Percentiles rank a stretch among this genome's conserved stretches.
These are phyloP conservation scores for Starmera pachycereana DNA, from an alignment of 805 yeast genomes.

Conservation along the genomic window DNA sequence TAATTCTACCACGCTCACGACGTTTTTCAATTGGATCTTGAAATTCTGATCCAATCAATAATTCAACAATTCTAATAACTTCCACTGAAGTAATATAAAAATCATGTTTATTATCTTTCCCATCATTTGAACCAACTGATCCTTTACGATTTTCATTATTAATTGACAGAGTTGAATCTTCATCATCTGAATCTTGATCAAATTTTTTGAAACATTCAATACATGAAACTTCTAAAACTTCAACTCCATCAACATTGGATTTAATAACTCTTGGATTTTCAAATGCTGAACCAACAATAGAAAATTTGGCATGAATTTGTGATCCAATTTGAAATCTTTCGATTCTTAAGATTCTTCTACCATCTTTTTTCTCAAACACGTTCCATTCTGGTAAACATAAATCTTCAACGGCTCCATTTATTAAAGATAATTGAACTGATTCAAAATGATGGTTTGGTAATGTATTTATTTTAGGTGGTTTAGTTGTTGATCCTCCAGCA, in stretches of 20 bases:
- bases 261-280: conserved; percentile 34
- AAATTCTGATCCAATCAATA: conserved; percentile 40
- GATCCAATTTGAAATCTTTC: conserved; percentile 43
- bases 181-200: conserved; percentile 22
- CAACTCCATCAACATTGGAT: conserved; percentile 27
- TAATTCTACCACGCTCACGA: conserved; percentile 53
- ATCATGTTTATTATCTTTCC: conserved; percentile 3
- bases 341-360: conserved; percentile 46
- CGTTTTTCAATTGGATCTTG: conserved; percentile 41
- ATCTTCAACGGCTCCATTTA: conserved; percentile 35
- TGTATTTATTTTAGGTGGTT: conserved; percentile 36
- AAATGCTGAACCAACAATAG: conserved; percentile 40
- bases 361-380: conserved; percentile 33
- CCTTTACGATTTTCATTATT: conserved; percentile 3
- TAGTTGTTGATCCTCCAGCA: conserved; percentile 46
- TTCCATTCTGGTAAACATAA: conserved; percentile 45
- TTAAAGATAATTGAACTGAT: conserved; percentile 39
- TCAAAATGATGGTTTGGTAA: conserved; percentile 21
- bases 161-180: conserved; percentile 11
- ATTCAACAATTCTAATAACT: conserved; percentile 54
- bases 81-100: conserved; percentile 56
- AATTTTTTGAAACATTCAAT: conserved; percentile 31
- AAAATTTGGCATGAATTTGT: conserved; percentile 36
- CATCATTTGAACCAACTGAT: conserved; percentile 18
- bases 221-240: conserved; percentile 51